Percentiles rank a stretch among this genome's conserved stretches.
These are phyloP conservation scores for Dryas drummondii DNA, from an alignment of 306 rosid species.

Conservation along the genomic window DNA sequence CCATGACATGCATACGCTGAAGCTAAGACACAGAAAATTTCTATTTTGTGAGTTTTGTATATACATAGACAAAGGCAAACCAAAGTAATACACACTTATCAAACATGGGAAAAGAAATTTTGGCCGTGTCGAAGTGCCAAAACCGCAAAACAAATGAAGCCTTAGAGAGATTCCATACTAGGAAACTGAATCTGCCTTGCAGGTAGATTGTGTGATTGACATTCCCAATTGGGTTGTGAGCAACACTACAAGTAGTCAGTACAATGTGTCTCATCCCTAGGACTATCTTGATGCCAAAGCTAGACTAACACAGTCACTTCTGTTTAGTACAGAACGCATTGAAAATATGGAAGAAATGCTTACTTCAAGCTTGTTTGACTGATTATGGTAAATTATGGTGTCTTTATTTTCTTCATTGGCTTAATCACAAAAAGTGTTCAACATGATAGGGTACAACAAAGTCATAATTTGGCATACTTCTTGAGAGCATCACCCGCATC, in stretches of 20 bases:
- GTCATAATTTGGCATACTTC: conserved; percentile 33
- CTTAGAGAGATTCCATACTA: neutral
- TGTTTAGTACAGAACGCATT: neutral
- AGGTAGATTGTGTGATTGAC: neutral
- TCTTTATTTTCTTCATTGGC: neutral
- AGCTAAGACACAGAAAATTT: too few relatives aligned
- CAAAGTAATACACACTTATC: too few relatives aligned
- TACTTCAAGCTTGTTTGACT: neutral
- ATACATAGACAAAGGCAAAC: too few relatives aligned
- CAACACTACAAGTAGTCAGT: neutral
- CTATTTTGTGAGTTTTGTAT: too few relatives aligned
- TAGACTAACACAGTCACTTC: neutral
- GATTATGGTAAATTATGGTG: neutral
- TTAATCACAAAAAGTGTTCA: neutral
- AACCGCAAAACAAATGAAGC: too few relatives aligned
- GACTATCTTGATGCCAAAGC: neutral
- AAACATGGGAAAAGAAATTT: too few relatives aligned
- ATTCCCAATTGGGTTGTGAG: neutral
- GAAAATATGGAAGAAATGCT: neutral
- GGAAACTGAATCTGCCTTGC: neutral
- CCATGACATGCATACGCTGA: too few relatives aligned
- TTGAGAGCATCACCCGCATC: conserved; percentile 48
- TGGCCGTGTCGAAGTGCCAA: too few relatives aligned
- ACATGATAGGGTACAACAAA: neutral
- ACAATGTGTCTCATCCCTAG: neutral